These are phyloP conservation scores for Aspergillus sp. DNA, from an alignment of 2,329 filamentous ascomycete genomes.

Conservation along the genomic window DNA sequence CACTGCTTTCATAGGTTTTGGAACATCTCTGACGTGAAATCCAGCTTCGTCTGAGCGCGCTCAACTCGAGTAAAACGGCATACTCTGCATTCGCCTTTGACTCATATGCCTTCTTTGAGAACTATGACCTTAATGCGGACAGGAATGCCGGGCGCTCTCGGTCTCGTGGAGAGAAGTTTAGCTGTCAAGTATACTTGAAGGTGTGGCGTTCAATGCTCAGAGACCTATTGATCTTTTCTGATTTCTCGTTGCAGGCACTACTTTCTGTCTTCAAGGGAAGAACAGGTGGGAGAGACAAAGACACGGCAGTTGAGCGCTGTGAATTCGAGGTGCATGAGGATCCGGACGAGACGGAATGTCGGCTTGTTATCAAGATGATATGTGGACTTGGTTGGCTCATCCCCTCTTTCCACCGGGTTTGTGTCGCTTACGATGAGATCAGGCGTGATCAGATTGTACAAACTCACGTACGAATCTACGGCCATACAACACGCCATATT, in stretches of 20 bases:
- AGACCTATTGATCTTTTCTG: background rate
- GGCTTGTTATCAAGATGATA: constrained; percentile 65
- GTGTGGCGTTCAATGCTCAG: constrained; percentile 33
- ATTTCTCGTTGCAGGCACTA: constrained; percentile 48
- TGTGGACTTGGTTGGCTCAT: constrained; percentile 59
- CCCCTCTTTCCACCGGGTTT: background rate
- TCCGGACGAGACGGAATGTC: constrained; percentile 61
- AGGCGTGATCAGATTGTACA: constrained; percentile 69
- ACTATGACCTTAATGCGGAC: constrained; percentile 57
- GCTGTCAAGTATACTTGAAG: constrained; percentile 64
- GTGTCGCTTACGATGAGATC: constrained; percentile 11
- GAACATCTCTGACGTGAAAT: constrained; percentile 16
- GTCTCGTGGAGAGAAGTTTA: constrained; percentile 55
- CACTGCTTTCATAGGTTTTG: background rate
- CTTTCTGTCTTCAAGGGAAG: constrained; percentile 67
- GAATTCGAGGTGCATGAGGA: constrained; percentile 64
- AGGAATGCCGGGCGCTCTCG: constrained; percentile 25
- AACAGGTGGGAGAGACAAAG: constrained; percentile 59
- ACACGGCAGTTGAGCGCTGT: constrained; percentile 65
- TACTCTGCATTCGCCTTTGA: constrained; percentile 65
- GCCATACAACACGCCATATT: constrained; percentile 68
- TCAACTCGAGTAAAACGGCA: constrained; percentile 67
- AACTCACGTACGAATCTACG: constrained; percentile 65
- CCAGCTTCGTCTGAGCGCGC: constrained; percentile 61
- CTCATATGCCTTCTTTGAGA: constrained; percentile 59